Evolutionary conservation across 73 alveolate genomes (phyloP), one percentile per base, ranked within the genome.

Genomic region (Uronychia setigera): DNA sequence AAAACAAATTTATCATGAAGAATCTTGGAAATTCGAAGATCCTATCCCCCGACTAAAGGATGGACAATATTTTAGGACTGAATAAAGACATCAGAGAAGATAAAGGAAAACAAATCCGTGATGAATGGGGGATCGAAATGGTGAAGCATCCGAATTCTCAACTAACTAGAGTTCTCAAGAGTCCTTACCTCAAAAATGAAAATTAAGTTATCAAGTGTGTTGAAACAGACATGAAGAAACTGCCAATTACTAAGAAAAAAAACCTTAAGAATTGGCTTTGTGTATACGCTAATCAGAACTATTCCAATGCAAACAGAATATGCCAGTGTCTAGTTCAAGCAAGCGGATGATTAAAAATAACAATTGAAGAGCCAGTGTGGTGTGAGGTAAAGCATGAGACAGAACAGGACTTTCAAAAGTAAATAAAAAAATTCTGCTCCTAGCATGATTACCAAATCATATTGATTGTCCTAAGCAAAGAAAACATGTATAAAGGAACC

Each of bases 61-160:
- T 88, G 26, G 67, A 60, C 67, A 76, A 82, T 32, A 67, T 82
- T 46, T 34, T 74, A 46, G 75, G 60, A 27, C 46, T 80, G 33
- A 46, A 59, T 31, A 67, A 81, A 59, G 60, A 81, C 27, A 35
- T 82, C 76, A n/a, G n/a, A n/a, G n/a, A n/a, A n/a, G n/a, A n/a
- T n/a, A 60, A 34, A 13, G 78, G 82, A 1, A 35, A 32, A n/a
- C 29, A 81, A 32, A 87, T 77, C n/a, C 59, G 60, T 25, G 11
- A 76, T 28, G 90, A 88, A 46, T 88, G 94, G 94, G 90, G 60
- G n/a, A 77, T 88, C 33, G 80, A 88, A 27, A 29, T 88, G 33
- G 35, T 32, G 29, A 79, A 60, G 26, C 81, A 59, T 58, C 90
- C 88, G 9, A 84, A 32, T 58, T 75, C 57, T 35, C 58, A 77